Evolutionary conservation across 2,329 filamentous ascomycete species (phyloP), one percentile per base, ranked within the genome.

Genomic region (Aspergillus awamori): DNA sequence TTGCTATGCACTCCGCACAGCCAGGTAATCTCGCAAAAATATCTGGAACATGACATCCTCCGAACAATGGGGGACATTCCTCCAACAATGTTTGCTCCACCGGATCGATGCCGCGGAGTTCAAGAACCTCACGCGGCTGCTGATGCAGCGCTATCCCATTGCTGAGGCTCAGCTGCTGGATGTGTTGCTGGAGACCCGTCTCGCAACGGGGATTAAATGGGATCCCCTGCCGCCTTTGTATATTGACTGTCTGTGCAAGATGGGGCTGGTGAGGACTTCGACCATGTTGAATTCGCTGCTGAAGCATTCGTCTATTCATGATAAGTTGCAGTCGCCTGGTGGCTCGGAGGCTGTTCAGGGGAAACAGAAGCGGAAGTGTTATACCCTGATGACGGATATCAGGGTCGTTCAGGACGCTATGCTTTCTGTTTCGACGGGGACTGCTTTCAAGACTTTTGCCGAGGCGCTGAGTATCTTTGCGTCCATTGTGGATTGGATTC

Each of bases 191-290:
- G 71, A 74, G 39, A 69, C 72, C n/a, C 74, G 73, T 39, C 63
- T 69, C 5, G 63, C 69, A 22, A 72, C 74, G 6, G 68, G 65
- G 38, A 66, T 77, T 56, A 69, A 72, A 47, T 79, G 77, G 76
- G 77, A 80, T 60, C 77, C 77, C n/a, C 63, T 79, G 36, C 67
- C 79, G 58, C 77, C 77, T 8, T 66, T 76, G 13, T 80, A 79
- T 66, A 70, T 77, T 38, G 76, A 79, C 59, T 69, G 70, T 36
- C 63, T 79, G 13, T 75, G 73, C 59, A 76, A 72, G 59, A 63
- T 70, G 51, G 73, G 72, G 1, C 64, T 67, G 43, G 67, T 77
- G 10, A 75, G 72, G 56, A 66, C 71, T n/a, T 70, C 76, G 0
- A 68, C 72, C 17, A 73, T 77, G 5, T 58, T 79, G 61, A 65